Base-by-base conservation (phyloP, 768 basidiomycete genomes). In the Leccinum subgranulosum region DNA sequence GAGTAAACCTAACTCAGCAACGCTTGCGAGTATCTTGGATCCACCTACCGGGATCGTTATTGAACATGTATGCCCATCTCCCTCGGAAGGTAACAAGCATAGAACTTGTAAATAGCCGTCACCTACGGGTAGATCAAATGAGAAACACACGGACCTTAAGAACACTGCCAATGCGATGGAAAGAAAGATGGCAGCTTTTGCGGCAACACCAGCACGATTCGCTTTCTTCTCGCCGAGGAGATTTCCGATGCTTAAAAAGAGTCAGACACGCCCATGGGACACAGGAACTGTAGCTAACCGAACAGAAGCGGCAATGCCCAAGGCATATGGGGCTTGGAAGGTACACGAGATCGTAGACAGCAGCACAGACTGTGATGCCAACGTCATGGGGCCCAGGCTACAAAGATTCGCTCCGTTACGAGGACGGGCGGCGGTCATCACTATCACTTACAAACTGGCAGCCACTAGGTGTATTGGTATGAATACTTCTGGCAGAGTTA, bases 341-440 rank as follows among this genome's bases (percentile, higher is more conserved):
- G 85, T 86, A 3, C 82, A 86, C 0, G 87, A 90, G 23, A 83
- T 78, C 21, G 88, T 90, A 21, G 83, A 85, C 33, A 88, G 77
- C 11, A 98, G 77, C 2, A 98, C 87, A 0, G 90, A 93, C 69
- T 98, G 95, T 0, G 92, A 85, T 0, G 97, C 96, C 7, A 99
- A 80, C 5, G 83, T 78, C 6, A 83, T 80, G 0, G 95, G 88
- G 0, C 95, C 92, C 0, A 97, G 76, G 39, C 90, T 90, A 58
- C 36, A 57, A 48, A 66, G 5, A 33, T 19, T 70, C 49, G n/a
- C 66, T 69, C 15, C 66, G 55, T 61, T 21, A 41, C 6, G 27
- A 8, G 12, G 28, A 47, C 27, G 3, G 4, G n/a, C 4, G 19
- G 10, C 23, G 19, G 8, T 23, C 2, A 11, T 15, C 7, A 41